These are phyloP conservation scores for Fomitopsis serialis DNA, from an alignment of 768 basidiomycete species.

Conservation along the genomic window DNA sequence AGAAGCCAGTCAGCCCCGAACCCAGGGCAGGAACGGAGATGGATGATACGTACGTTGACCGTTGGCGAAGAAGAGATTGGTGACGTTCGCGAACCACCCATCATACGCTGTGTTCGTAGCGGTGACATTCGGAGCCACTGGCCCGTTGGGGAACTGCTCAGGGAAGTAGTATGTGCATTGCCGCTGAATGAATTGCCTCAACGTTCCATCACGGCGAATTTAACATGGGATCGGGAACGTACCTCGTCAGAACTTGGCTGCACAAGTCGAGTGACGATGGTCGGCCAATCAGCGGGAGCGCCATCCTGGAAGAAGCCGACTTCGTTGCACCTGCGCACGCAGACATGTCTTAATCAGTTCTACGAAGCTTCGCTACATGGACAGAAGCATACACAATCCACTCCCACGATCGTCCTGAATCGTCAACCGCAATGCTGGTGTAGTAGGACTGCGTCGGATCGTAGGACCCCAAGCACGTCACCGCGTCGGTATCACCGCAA, in stretches of 20 bases:
- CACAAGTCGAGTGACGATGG: conserved; percentile 51
- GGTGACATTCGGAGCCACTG: conserved; percentile 37
- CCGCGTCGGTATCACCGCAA: conserved; percentile 40
- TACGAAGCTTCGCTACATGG: conserved; percentile 13
- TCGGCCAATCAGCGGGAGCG: conserved; percentile 32
- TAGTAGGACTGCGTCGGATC: conserved; percentile 35
- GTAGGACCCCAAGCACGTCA: conserved; percentile 38
- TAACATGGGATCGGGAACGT: conserved; percentile 4
- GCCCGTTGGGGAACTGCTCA: conserved; percentile 39
- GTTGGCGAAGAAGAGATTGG: conserved; percentile 65
- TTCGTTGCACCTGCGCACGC: conserved; percentile 54
- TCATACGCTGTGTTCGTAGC: conserved; percentile 45
- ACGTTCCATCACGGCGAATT: neutral
- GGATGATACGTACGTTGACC: conserved; percentile 52
- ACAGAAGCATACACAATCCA: conserved; percentile 53
- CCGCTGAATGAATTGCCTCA: conserved; percentile 32
- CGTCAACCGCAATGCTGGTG: conserved; percentile 52
- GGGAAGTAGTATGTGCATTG: conserved; percentile 70
- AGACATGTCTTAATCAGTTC: conserved; percentile 12
- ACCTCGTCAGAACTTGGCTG: conserved; percentile 53
- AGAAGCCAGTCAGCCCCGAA: neutral
- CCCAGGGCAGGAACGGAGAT: neutral
- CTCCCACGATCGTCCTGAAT: conserved; percentile 56
- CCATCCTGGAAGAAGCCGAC: conserved; percentile 47
- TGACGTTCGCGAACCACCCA: conserved; percentile 57